Evolutionary conservation across 495 filamentous ascomycete species (phyloP), one percentile per base, ranked within the genome.

Genomic region (Talaromyces stipitatus): DNA sequence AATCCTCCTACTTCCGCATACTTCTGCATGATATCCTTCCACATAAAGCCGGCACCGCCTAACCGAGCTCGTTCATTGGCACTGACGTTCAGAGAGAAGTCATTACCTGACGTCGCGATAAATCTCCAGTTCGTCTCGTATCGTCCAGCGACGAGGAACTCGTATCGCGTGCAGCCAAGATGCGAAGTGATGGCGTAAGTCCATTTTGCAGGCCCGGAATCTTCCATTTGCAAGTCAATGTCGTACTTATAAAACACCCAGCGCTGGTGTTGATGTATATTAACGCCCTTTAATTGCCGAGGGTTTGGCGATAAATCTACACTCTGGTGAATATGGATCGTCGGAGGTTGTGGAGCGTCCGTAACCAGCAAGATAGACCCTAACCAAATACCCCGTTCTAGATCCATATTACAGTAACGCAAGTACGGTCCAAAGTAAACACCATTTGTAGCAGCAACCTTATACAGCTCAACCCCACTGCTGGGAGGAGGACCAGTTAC

Each of bases 191-290:
- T 94, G 6, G 94, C 94, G 66, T 98, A 98, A 0, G 94, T 98
- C 94, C 94, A 98, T 64, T 94, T 90, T 3, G 92, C 89, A 26
- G 88, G 84, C 3, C 79, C 72, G 46, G 78, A 70, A 9, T 97
- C 94, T 28, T 88, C 87, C 94, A 98, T 97, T 59, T 84, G 85
- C 24, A 97, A 72, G 60, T 96, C 89, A 56, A 98, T 69, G 58
- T 97, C 94, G 64, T 98, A 98, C 60, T 94, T 87, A 72, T 95
- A 97, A 65, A 98, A 98, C 10, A 84, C 86, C 91, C 91, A 98
- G 32, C 90, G 77, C 64, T 95, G 91, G 70, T 98, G 95, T 8
- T 82, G 85, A 61, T 85, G 88, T 47, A 98, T 96, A 18, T 86
- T 84, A 61, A 87, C 82, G 0, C 91, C 84, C 56, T 91, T 88